These are phyloP conservation scores for Lipomyces chichibuensis DNA, from an alignment of 805 yeast species.

Conservation along the genomic window DNA sequence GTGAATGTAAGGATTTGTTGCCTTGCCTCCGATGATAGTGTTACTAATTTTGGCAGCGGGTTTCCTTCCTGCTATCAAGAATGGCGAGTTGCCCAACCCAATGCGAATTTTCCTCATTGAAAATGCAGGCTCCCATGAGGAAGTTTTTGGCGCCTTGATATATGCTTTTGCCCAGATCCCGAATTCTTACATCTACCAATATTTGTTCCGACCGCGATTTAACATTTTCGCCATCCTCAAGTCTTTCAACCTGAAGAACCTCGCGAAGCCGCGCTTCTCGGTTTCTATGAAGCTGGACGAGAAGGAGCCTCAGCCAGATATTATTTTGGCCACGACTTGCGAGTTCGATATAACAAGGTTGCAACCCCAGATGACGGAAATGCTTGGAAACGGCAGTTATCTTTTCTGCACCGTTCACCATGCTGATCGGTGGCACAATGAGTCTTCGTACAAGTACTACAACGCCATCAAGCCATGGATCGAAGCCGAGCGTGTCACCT, in stretches of 20 bases:
- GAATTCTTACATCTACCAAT: slow-evolving; percentile 28
- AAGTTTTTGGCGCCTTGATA: slow-evolving; percentile 34
- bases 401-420: slow-evolving; percentile 35
- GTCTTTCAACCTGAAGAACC: slow-evolving; percentile 24
- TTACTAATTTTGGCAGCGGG: neutral
- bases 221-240: slow-evolving; percentile 29
- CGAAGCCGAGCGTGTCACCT: slow-evolving; percentile 29
- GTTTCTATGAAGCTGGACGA: slow-evolving; percentile 29
- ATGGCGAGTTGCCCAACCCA: slow-evolving; percentile 30
- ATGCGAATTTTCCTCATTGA: slow-evolving; percentile 30
- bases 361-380: slow-evolving; percentile 18
- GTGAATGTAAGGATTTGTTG: slow-evolving; percentile 1
- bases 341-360: slow-evolving; percentile 28
- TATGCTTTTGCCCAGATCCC: slow-evolving; percentile 36
- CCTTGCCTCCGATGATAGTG: neutral
- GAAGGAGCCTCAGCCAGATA: slow-evolving; percentile 30
- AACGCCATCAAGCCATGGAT: slow-evolving; percentile 32
- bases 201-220: slow-evolving; percentile 30
- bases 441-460: slow-evolving; percentile 28
- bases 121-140: slow-evolving; percentile 35
- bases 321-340: slow-evolving; percentile 33
- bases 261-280: slow-evolving; percentile 28
- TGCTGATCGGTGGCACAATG: slow-evolving; percentile 32
- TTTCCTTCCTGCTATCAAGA: slow-evolving; percentile 16
- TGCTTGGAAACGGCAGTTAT: slow-evolving; percentile 29